These are phyloP conservation scores for Fusarium albosuccineum DNA, from an alignment of 2,329 filamentous ascomycete genomes.

Conservation along the genomic window DNA sequence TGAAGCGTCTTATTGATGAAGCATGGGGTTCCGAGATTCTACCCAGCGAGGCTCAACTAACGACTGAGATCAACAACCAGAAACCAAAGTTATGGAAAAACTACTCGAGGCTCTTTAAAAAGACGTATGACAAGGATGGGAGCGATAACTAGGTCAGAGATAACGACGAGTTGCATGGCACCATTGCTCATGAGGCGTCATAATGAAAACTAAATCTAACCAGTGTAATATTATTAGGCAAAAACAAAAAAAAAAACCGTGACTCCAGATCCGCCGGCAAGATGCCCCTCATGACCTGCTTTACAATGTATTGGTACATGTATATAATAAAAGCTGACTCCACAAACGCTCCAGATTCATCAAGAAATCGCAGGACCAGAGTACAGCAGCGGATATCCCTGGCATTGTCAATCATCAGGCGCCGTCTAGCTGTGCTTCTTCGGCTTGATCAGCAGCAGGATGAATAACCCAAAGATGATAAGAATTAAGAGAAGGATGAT, in stretches of 20 bases:
- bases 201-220: constrained; percentile 33
- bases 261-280: constrained; percentile 46
- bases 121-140: constrained; percentile 43
- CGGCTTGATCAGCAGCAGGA: constrained; percentile 84
- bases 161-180: background rate
- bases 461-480: constrained; percentile 87
- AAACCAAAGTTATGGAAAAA: constrained; percentile 49
- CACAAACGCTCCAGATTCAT: background rate
- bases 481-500: constrained; percentile 90
- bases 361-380: constrained; percentile 3
- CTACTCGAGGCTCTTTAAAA: constrained; percentile 47
- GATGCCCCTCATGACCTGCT: constrained; percentile 44
- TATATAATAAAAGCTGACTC: constrained; percentile 30
- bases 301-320: constrained; percentile 51
- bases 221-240: constrained; percentile 34
- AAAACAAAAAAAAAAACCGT: constrained; percentile 36
- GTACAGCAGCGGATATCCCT: constrained; percentile 31
- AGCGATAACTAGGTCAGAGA: constrained; percentile 11
- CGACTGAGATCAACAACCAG: constrained; percentile 46
- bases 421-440: constrained; percentile 61
- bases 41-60: constrained; percentile 39
- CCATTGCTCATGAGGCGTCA: constrained; percentile 4
- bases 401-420: constrained; percentile 22
- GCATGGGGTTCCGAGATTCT: constrained; percentile 53
- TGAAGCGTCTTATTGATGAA: constrained; percentile 50